A percentile compares a stretch with the other conserved stretches of the same genome.
Evolutionary conservation across 2,329 filamentous ascomycete genomes (phyloP).

Genomic region (Sporothrix inflata): DNA sequence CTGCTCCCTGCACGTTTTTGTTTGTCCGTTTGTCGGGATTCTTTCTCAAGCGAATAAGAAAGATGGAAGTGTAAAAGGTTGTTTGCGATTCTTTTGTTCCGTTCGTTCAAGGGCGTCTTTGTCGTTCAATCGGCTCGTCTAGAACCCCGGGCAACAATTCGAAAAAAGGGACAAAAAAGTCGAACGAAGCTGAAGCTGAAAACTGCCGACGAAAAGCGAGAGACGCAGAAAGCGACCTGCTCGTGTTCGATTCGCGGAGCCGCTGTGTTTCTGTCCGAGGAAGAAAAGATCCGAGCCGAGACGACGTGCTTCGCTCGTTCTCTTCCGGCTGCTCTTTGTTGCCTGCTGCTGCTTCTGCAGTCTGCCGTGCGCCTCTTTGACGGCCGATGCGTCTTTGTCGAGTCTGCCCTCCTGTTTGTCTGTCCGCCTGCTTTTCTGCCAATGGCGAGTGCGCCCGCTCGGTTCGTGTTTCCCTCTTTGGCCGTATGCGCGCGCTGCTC

Average conservation of each 20-base stretch:
- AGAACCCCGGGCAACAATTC: background rate
- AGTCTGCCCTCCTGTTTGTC: background rate
- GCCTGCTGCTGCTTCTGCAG: background rate
- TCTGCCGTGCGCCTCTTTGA: background rate
- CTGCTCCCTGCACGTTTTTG: background rate
- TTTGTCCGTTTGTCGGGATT: background rate
- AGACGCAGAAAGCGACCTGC: background rate
- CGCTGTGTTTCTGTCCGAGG: background rate
- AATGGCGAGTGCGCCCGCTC: background rate
- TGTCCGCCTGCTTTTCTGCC: background rate
- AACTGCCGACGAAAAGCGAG: constrained; percentile 9
- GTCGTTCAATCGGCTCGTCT: background rate
- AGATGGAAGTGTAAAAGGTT: too few relatives aligned
- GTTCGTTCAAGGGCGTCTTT: background rate
- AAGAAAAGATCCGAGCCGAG: background rate
- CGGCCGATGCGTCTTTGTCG: background rate
- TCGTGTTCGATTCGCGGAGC: constrained; percentile 11
- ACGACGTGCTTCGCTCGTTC: background rate
- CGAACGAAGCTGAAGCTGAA: background rate
- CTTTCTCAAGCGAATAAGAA: background rate
- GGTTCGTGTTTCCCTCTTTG: background rate
- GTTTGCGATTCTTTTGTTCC: constrained; percentile 5
- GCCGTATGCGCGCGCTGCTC: background rate
- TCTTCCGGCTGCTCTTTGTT: background rate
- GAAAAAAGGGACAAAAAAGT: background rate